These are phyloP conservation scores for Stephanodiscus minutulus DNA, from an alignment of 108 stramenopile genomes.

Conservation along the genomic window DNA sequence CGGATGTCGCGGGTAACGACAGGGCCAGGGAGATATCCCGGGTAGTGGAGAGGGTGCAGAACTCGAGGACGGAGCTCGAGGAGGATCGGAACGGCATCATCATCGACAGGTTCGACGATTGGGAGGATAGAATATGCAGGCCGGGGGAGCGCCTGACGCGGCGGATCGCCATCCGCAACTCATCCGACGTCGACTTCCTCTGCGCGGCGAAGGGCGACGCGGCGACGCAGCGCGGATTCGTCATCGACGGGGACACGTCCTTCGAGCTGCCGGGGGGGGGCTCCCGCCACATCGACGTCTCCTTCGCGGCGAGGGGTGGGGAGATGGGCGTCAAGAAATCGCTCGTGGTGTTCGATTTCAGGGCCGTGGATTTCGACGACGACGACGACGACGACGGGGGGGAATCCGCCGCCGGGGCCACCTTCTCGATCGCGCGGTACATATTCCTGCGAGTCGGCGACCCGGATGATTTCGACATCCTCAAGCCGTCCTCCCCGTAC, in stretches of 20 bases:
- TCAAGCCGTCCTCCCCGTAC: slow-evolving; percentile 45
- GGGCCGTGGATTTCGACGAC: slow-evolving; percentile 10
- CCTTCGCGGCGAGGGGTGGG: slow-evolving; percentile 6
- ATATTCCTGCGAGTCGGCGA: slow-evolving; percentile 39
- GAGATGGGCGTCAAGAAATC: slow-evolving; percentile 22
- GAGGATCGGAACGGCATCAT: slow-evolving; percentile 27
- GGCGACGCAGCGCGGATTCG: slow-evolving; percentile 17
- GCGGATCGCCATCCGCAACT: slow-evolving; percentile 11
- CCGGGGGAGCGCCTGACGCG: background rate
- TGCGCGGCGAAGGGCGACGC: slow-evolving; percentile 8
- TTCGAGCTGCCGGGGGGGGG: slow-evolving; percentile 3
- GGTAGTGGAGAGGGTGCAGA: slow-evolving; percentile 17
- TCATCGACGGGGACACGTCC: slow-evolving; percentile 2
- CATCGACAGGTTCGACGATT: slow-evolving; percentile 11
- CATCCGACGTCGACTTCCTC: slow-evolving; percentile 17
- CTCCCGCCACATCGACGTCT: background rate
- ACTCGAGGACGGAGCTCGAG: slow-evolving; percentile 25
- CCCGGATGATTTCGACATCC: slow-evolving; percentile 39
- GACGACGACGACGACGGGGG: background rate
- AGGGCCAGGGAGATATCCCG: slow-evolving; percentile 2
- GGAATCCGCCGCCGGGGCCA: background rate
- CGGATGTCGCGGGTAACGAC: background rate
- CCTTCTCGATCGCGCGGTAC: slow-evolving; percentile 29
- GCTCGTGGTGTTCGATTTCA: slow-evolving; percentile 20
- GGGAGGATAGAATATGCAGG: background rate